phyloP scores from a whole-genome alignment of 345 rosid genomes.

The Citrus trifoliata region DNA sequence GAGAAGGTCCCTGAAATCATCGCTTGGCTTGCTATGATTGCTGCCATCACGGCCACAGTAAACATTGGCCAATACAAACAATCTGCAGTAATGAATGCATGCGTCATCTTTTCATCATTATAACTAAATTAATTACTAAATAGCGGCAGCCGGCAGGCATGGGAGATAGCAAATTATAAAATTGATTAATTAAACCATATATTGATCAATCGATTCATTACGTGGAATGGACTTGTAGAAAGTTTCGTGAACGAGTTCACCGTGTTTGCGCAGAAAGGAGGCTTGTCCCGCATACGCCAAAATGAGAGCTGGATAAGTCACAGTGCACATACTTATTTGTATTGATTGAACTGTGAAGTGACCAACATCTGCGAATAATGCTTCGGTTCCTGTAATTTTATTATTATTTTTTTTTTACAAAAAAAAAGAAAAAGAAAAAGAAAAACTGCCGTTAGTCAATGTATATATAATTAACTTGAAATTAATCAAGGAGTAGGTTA shows the following conservation, averaged over 20 bases:
- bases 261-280: constrained; percentile 32
- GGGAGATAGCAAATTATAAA: neutral
- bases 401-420: too few species aligned
- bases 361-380: constrained; percentile 41
- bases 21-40: constrained; percentile 57
- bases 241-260: constrained; percentile 21
- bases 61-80: constrained; percentile 55
- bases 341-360: constrained; percentile 38
- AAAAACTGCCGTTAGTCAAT: too few species aligned
- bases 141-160: too few species aligned
- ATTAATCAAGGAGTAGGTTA: too few species aligned
- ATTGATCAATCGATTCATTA: too few species aligned
- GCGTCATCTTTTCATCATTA: neutral
- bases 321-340: constrained; percentile 35
- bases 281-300: constrained; percentile 44
- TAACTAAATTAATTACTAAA: too few species aligned
- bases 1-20: constrained; percentile 60
- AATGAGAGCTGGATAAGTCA: constrained; percentile 40
- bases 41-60: constrained; percentile 33
- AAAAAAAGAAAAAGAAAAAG: too few species aligned
- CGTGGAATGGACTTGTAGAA: constrained; percentile 12
- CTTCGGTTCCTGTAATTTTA: constrained; percentile 37
- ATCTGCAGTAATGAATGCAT: constrained; percentile 15
- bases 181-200: too few species aligned
- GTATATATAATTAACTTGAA: too few species aligned